A percentile compares a stretch with the other conserved stretches of the same genome.
phyloP scores from a whole-genome alignment of 1,284 basidiomycete genomes.

The Ustilago shanxiensis region DNA sequence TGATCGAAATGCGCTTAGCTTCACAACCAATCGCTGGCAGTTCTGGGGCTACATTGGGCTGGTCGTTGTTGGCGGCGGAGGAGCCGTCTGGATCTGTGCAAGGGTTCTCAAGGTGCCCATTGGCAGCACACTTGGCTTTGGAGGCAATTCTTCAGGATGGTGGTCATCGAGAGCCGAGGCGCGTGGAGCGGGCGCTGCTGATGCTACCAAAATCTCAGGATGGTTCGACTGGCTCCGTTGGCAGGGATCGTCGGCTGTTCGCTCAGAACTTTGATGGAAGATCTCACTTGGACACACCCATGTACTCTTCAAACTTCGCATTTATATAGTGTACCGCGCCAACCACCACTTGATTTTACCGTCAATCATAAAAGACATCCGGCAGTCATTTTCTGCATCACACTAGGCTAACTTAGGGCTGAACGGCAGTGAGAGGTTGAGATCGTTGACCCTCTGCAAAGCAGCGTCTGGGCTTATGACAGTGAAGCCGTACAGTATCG shows the following conservation, averaged over 20 bases:
- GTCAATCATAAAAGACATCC: slow-evolving; percentile 6
- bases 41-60: slow-evolving; percentile 51
- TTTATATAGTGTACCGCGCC: background rate
- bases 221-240: slow-evolving; percentile 53
- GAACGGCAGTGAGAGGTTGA: background rate
- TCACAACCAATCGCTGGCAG: slow-evolving; percentile 42
- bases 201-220: slow-evolving; percentile 37
- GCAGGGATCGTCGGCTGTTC: slow-evolving; percentile 32
- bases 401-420: background rate
- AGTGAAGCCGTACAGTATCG: background rate
- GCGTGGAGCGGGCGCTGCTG: slow-evolving; percentile 15
- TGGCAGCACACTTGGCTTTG: slow-evolving; percentile 46
- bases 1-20: slow-evolving; percentile 51
- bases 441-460: background rate
- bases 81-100: slow-evolving; percentile 46
- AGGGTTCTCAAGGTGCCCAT: slow-evolving; percentile 45
- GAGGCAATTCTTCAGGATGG: slow-evolving; percentile 23
- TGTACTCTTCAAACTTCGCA: background rate
- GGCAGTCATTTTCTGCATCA: slow-evolving; percentile 7
- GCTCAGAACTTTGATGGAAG: slow-evolving; percentile 28
- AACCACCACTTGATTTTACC: background rate
- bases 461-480: too few species aligned
- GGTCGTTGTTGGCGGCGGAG: slow-evolving; percentile 47
- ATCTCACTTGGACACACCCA: background rate
- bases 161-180: slow-evolving; percentile 34